A percentile compares a stretch with the other conserved stretches of the same genome.
phyloP scores from a whole-genome alignment of 768 basidiomycete species.

The Albatrellus ellisii region DNA sequence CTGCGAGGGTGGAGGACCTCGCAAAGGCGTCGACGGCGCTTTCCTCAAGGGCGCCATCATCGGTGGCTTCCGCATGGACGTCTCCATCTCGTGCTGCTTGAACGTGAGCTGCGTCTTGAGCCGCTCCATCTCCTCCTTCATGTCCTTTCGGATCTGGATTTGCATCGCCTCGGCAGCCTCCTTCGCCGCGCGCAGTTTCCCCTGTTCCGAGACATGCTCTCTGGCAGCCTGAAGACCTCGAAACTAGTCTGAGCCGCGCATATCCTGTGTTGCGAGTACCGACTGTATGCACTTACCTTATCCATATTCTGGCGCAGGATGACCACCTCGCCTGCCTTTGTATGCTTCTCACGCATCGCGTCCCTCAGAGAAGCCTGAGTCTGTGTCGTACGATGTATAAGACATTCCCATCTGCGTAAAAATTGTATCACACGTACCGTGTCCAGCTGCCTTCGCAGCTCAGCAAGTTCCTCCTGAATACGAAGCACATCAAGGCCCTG shows the following conservation, averaged over 20 bases:
- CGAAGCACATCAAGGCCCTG: background rate
- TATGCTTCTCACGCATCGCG: slow-evolving; percentile 11
- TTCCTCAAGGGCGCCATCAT: background rate
- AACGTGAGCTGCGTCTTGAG: slow-evolving; percentile 12
- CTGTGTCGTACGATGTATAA: too few relatives aligned
- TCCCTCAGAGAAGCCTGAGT: slow-evolving; percentile 7
- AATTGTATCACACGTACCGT: slow-evolving; percentile 1
- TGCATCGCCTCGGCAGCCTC: slow-evolving; percentile 10
- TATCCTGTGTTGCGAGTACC: background rate
- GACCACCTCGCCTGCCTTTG: slow-evolving; percentile 12
- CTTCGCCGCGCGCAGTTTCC: slow-evolving; percentile 8
- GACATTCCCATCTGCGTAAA: slow-evolving; percentile 5
- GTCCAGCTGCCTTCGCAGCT: slow-evolving; percentile 2
- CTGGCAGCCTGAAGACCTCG: background rate
- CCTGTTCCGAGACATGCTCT: slow-evolving; percentile 7
- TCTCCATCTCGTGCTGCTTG: slow-evolving; percentile 11
- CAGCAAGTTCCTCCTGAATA: background rate
- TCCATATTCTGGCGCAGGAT: slow-evolving; percentile 10
- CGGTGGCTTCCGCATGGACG: slow-evolving; percentile 1
- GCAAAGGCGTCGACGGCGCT: slow-evolving; percentile 1
- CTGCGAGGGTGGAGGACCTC: too few relatives aligned
- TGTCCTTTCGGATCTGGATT: slow-evolving; percentile 1
- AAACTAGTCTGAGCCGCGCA: background rate
- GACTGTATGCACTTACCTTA: slow-evolving; percentile 3
- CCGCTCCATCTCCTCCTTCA: slow-evolving; percentile 11